phyloP scores from a whole-genome alignment of 2,329 filamentous ascomycete genomes.

The Apiospora hydei region DNA sequence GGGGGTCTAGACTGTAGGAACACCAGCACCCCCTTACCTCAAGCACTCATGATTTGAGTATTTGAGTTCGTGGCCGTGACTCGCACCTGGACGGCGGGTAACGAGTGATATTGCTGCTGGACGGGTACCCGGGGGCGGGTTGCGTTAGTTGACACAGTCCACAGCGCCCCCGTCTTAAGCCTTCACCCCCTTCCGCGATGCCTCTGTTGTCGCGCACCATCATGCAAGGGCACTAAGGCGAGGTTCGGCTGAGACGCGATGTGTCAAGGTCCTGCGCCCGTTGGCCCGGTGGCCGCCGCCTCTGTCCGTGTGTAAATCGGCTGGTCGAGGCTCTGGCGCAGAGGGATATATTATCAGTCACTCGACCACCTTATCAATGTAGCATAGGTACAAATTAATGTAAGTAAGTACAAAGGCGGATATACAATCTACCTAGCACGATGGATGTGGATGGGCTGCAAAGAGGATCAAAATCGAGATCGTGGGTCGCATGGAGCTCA shows the following conservation, averaged over 20 bases:
- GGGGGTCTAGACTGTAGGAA: not conserved
- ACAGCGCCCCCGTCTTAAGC: not conserved
- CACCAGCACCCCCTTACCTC: not conserved
- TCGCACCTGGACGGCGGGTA: not conserved
- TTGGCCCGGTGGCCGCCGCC: not conserved
- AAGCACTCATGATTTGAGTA: not conserved
- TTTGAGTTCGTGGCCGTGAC: slow-evolving; percentile 9
- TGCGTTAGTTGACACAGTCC: not conserved
- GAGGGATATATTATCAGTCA: not conserved
- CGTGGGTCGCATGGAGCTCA: not conserved
- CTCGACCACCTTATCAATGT: not conserved
- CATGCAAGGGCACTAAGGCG: not conserved
- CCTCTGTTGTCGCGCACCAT: not conserved
- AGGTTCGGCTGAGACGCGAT: not conserved
- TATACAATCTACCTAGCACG: not conserved
- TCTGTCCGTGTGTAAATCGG: slow-evolving; percentile 6
- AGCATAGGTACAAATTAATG: not conserved
- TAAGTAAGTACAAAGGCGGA: not conserved
- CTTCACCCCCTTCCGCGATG: not conserved
- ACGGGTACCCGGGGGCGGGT: not conserved
- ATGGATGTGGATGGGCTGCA: not conserved
- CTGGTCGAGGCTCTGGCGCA: not conserved
- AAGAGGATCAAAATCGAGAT: not conserved
- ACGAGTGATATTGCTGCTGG: not conserved
- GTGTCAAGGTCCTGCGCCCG: not conserved